Evolutionary conservation across 306 rosid genomes (phyloP), one percentile per base, ranked within the genome.

Genomic region (Vigna unguiculata): DNA sequence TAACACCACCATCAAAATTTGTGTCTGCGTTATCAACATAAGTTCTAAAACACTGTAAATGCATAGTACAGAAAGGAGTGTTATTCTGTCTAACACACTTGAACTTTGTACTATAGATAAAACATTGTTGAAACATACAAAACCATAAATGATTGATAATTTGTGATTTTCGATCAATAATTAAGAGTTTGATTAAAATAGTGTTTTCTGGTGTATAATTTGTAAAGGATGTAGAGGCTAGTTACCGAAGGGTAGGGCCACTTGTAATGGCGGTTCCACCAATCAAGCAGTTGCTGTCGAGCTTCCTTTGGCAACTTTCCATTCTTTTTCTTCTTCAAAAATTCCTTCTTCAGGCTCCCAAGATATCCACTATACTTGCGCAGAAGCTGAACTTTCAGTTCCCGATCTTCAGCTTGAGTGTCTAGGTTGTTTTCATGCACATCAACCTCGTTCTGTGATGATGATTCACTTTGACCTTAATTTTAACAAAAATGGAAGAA

Each of bases 161-260:
- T 40, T 41, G 5, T 43, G 6, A 43, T 0, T 43, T 43, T 43
- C 48, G 12, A 12, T 43, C 15, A 43, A 11, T 43, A 12, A 43
- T 43, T 10, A 43, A 11, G 5, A 43, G 48, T 43, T 43, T 43
- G 16, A 3, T 12, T 38, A 2, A 9, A 38, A 8, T 13, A 41
- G 15, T 41, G 14, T 10, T 41, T 41, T 14, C 47, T 10, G 47
- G 14, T 90, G 87, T 61, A 14, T 16, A 87, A 80, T 62, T 78
- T 83, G 76, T 78, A 83, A 72, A 84, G 88, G 75, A 69, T 62
- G 69, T 68, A 78, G 78, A 91, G 81, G 81, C 83, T 5, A 82
- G 85, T 84, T 84, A 90, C 97, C 71, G 97, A 95, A 14, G 99
- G 99, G 67, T 95, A 95, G 25, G 97, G 97, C 97, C 99, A 95